A percentile compares a stretch with the other conserved stretches of the same genome.
Evolutionary conservation across 176 grass and related monocot species (phyloP).

Genomic region (Juncus inflexus): DNA sequence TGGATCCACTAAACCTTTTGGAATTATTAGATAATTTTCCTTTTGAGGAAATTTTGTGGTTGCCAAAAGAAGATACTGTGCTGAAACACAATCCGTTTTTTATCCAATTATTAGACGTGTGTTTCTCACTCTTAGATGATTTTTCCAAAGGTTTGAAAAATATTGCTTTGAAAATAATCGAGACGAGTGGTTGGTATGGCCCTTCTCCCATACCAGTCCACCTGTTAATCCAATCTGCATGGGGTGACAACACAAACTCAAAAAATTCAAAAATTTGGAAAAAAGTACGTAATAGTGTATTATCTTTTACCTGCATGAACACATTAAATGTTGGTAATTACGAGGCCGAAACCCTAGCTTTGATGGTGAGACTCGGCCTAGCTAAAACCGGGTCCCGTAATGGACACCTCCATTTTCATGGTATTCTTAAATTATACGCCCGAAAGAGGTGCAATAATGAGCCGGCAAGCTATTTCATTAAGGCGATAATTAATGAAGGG

Average conservation of each 20-base stretch:
- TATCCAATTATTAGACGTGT: constrained; percentile 37
- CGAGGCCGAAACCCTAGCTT: constrained; percentile 28
- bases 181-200: constrained; percentile 42
- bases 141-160: neutral
- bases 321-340: constrained; percentile 14
- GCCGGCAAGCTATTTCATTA: neutral
- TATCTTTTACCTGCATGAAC: constrained; percentile 12
- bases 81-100: constrained; percentile 37
- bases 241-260: neutral
- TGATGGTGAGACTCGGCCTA: constrained; percentile 30
- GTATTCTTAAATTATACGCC: constrained; percentile 33
- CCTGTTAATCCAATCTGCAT: constrained; percentile 22
- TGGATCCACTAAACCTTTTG: constrained; percentile 27
- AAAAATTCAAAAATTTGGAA: constrained; percentile 18
- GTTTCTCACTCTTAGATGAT: constrained; percentile 34
- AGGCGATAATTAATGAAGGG: constrained; percentile 14
- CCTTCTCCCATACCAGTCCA: constrained; percentile 36
- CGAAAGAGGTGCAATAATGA: constrained; percentile 19
- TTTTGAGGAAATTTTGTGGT: constrained; percentile 25
- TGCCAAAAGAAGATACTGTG: constrained; percentile 5
- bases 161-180: constrained; percentile 28
- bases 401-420: constrained; percentile 39
- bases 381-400: constrained; percentile 7
- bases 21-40: constrained; percentile 21
- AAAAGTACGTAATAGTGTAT: neutral